A percentile compares a stretch with the other conserved stretches of the same genome.
Conservation (phyloP, 1,284 basidiomycete genomes). For the Quambalaria eucalypti region DNA sequence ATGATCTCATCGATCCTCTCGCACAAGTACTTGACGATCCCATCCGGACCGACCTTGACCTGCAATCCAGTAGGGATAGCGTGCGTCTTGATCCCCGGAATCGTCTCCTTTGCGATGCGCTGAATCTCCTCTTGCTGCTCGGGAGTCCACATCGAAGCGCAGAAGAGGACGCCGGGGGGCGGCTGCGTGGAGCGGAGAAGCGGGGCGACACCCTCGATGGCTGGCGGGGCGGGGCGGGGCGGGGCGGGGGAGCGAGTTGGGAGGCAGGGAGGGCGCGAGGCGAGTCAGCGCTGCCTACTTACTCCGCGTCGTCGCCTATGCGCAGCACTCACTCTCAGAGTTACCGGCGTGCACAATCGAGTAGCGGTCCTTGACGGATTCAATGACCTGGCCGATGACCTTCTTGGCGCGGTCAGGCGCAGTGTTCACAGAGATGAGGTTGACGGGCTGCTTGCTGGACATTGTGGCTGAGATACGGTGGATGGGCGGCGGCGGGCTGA, state of each 20-base stretch:
- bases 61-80: slow-evolving; percentile 47
- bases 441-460: too few species aligned
- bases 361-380: slow-evolving; percentile 45
- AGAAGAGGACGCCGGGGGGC: not conserved
- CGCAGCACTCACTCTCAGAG: slow-evolving; percentile 26
- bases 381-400: slow-evolving; percentile 46
- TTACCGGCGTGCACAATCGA: slow-evolving; percentile 47
- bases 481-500: too few species aligned
- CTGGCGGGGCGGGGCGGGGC: not conserved
- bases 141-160: slow-evolving; percentile 41
- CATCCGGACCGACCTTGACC: slow-evolving; percentile 44
- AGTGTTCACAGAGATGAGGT: slow-evolving; percentile 48
- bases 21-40: slow-evolving; percentile 43
- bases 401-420: slow-evolving; percentile 45
- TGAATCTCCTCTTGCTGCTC: slow-evolving; percentile 47
- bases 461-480: too few species aligned
- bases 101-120: slow-evolving; percentile 42
- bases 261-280: too few species aligned
- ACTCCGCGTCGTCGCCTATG: too few species aligned
- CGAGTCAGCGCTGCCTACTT: too few species aligned
- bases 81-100: slow-evolving; percentile 47
- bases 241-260: too few species aligned
- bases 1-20: slow-evolving; percentile 46
- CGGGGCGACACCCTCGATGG: not conserved
- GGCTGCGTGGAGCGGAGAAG: not conserved